Conservation (phyloP, 164 flowering plant genomes). For the Vitis rupestris region DNA sequence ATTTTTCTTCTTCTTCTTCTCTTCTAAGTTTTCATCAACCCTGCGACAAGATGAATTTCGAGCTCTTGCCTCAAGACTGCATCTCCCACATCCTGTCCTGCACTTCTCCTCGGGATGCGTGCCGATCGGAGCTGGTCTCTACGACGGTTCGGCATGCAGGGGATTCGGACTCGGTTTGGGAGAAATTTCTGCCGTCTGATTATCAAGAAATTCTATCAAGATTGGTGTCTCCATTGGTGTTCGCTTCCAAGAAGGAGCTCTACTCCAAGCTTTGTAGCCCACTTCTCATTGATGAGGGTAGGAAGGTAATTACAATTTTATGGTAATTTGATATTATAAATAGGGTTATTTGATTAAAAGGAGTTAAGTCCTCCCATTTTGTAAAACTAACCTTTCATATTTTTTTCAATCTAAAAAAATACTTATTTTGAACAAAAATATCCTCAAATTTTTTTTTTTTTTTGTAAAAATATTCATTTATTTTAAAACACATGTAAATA, state of each 20-base stretch:
- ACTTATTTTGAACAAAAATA: too few relatives aligned
- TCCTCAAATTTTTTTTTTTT: too few relatives aligned
- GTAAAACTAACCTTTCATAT: too few relatives aligned
- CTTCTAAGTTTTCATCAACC: background rate
- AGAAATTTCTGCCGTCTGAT: constrained; percentile 49
- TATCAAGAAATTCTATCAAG: constrained; percentile 31
- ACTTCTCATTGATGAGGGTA: constrained; percentile 40
- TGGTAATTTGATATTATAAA: background rate
- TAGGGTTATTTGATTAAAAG: too few relatives aligned
- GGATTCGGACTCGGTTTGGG: constrained; percentile 52
- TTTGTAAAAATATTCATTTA: too few relatives aligned
- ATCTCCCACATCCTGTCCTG: constrained; percentile 32
- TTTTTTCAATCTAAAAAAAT: too few relatives aligned
- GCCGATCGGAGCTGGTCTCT: constrained; percentile 26
- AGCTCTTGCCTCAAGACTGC: constrained; percentile 41
- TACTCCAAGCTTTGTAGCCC: constrained; percentile 36
- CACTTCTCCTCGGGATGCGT: constrained; percentile 50
- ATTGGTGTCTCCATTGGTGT: constrained; percentile 26
- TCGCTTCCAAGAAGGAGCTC: constrained; percentile 47
- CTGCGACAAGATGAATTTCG: constrained; percentile 5
- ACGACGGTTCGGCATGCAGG: constrained; percentile 19
- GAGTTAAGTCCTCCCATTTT: too few relatives aligned
- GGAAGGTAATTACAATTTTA: constrained; percentile 33
- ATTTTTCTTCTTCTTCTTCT: background rate
- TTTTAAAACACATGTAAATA: too few relatives aligned